These are phyloP conservation scores for Collybia nuda DNA, from an alignment of 768 basidiomycete species.

Conservation along the genomic window DNA sequence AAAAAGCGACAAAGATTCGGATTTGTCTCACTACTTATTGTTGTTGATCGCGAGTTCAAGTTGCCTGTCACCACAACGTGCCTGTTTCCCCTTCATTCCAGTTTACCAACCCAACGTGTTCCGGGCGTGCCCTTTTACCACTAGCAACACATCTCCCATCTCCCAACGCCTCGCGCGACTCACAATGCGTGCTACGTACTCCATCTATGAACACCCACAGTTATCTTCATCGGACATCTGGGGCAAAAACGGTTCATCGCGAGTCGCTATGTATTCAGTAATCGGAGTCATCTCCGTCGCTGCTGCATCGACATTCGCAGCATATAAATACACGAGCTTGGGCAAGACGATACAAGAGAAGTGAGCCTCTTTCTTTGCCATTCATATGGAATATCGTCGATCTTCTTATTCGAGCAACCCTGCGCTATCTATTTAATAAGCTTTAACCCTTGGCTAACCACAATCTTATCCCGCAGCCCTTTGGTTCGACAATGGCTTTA, in stretches of 20 bases:
- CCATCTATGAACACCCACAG: conserved; percentile 37
- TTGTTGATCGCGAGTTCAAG: too few species aligned
- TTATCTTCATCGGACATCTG: conserved; percentile 40
- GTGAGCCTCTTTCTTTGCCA: conserved; percentile 7
- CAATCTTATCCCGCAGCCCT: conserved; percentile 4
- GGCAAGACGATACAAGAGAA: conserved; percentile 27
- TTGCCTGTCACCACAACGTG: too few species aligned
- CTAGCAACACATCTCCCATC: background rate
- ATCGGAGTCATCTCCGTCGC: conserved; percentile 31
- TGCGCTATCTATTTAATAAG: background rate
- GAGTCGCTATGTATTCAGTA: conserved; percentile 22
- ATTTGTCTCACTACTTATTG: too few species aligned
- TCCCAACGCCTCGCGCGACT: background rate
- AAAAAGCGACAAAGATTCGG: too few species aligned
- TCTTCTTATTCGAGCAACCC: background rate
- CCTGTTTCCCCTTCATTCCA: background rate
- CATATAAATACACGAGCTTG: conserved; percentile 27
- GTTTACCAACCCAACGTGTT: background rate
- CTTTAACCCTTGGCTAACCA: background rate
- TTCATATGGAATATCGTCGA: background rate
- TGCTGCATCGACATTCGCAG: conserved; percentile 30
- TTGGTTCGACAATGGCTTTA: conserved; percentile 9
- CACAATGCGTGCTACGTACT: conserved; percentile 35
- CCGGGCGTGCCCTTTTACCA: background rate
- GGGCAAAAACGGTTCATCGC: conserved; percentile 25